Percentiles rank a stretch among this genome's conserved stretches.
Evolutionary conservation across 768 basidiomycete genomes (phyloP).

Genomic region (Amanita molliuscula): DNA sequence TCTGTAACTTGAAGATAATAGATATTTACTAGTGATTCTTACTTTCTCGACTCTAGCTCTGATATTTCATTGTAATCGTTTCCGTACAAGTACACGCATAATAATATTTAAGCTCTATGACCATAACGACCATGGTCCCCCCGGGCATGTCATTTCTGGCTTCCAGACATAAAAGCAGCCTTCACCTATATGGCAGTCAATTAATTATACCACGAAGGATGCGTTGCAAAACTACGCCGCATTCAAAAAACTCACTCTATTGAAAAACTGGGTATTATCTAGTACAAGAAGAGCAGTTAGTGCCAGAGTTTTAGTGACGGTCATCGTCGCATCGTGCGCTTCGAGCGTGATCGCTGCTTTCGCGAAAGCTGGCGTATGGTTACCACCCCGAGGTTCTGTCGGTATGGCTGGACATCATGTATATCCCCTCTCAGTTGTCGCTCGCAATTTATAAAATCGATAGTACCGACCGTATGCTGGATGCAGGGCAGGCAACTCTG

Average conservation of each 20-base stretch:
- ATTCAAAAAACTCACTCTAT: conserved; percentile 28
- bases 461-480: conserved; percentile 43
- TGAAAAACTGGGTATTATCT: conserved; percentile 45
- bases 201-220: background rate
- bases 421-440: background rate
- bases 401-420: conserved; percentile 44
- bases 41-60: background rate
- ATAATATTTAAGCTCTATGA: background rate
- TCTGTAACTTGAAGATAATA: background rate
- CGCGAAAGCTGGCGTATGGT: conserved; percentile 64
- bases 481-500: conserved; percentile 55
- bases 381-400: conserved; percentile 59
- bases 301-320: conserved; percentile 50
- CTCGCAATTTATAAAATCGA: background rate
- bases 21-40: background rate
- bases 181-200: conserved; percentile 12
- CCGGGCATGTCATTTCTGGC: background rate
- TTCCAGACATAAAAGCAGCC: conserved; percentile 12
- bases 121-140: background rate
- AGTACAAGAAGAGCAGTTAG: conserved; percentile 50
- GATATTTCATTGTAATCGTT: background rate
- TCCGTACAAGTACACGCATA: conserved; percentile 6
- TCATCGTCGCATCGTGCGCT: conserved; percentile 54
- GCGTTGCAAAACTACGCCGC: background rate
- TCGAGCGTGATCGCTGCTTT: conserved; percentile 44